A percentile compares a stretch with the other conserved stretches of the same genome.
These are phyloP conservation scores for Mycena kentingensis DNA, from an alignment of 768 basidiomycete species.

Conservation along the genomic window DNA sequence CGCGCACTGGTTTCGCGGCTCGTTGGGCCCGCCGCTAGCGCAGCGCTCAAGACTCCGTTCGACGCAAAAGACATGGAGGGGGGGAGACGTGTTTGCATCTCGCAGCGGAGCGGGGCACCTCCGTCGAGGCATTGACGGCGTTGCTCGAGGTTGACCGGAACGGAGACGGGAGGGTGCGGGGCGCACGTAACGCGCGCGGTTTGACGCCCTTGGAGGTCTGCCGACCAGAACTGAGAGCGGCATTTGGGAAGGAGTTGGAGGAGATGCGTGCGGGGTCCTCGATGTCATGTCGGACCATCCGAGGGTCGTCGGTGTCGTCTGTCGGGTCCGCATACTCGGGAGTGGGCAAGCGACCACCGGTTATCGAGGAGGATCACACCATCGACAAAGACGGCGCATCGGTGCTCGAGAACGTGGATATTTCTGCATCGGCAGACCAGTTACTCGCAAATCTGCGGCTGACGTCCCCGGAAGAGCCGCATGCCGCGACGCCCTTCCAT, in stretches of 20 bases:
- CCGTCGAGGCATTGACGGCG: conserved; percentile 60
- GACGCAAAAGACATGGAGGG: conserved; percentile 64
- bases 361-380: too few relatives aligned
- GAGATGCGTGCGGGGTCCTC: conserved; percentile 52
- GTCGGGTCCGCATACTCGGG: too few relatives aligned
- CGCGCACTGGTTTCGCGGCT: conserved; percentile 1
- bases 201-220: conserved; percentile 70
- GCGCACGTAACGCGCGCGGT: conserved; percentile 69
- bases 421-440: conserved; percentile 44
- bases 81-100: conserved; percentile 81
- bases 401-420: conserved; percentile 46
- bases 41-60: conserved; percentile 41
- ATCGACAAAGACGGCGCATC: conserved; percentile 35
- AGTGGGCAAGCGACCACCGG: too few relatives aligned
- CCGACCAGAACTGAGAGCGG: conserved; percentile 63
- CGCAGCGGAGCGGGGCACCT: conserved; percentile 74
- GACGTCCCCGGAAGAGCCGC: conserved; percentile 45
- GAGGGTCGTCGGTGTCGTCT: conserved; percentile 51
- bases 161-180: conserved; percentile 52
- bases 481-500: conserved; percentile 39
- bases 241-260: conserved; percentile 57
- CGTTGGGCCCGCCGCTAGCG: background rate
- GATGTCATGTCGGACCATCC: conserved; percentile 57
- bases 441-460: conserved; percentile 57
- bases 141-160: conserved; percentile 72